Base-by-base conservation (phyloP, 2,329 filamentous ascomycete species). In the Metarhizium brunneum region DNA sequence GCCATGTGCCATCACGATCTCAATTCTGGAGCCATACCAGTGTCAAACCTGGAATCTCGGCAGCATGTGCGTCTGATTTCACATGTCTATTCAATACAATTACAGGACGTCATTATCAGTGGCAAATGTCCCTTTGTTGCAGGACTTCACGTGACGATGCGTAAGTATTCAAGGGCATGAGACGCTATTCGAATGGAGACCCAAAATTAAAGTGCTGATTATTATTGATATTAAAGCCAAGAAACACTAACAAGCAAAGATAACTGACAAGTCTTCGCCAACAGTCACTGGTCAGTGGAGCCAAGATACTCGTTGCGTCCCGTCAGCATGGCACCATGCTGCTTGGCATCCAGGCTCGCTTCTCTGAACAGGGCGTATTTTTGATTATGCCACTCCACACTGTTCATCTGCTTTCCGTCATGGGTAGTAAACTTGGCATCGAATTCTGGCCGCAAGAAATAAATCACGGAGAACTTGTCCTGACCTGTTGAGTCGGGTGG, bases 321-420 rank as follows among this genome's bases (percentile, higher is more conserved):
- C 43, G 58, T 60, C 32, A 60, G 20, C 48, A 60, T 60, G 35
- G 55, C 55, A 2, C 58, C 58, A 47, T 60, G 58, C 51, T 53
- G 30, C 29, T 59, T 56, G 4, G 58, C 58, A 25, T 59, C 57
- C n/a, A 60, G 53, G n/a, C 55, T 57, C 29, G 42, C 57, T 36
- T 60, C 59, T 43, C 59, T 54, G 43, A 62, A 62, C 5, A 62
- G 50, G 1, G 59, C 57, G 40, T 62, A 60, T 25, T 62, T 62
- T 52, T 59, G 54, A 47, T 62, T 62, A 36, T 60, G 59, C 60
- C 61, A 62, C 8, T 62, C 60, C n/a, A 61, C 54, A 16, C 60
- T 59, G 14, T 54, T 59, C 20, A 60, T 57, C 25, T 55, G 47
- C 18, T 50, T 52, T 2, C 61, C 61, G 11, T 62, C 60, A 4